A percentile compares a stretch with the other conserved stretches of the same genome.
These are phyloP conservation scores for Mycena rebaudengoi DNA, from an alignment of 768 basidiomycete genomes.

Conservation along the genomic window DNA sequence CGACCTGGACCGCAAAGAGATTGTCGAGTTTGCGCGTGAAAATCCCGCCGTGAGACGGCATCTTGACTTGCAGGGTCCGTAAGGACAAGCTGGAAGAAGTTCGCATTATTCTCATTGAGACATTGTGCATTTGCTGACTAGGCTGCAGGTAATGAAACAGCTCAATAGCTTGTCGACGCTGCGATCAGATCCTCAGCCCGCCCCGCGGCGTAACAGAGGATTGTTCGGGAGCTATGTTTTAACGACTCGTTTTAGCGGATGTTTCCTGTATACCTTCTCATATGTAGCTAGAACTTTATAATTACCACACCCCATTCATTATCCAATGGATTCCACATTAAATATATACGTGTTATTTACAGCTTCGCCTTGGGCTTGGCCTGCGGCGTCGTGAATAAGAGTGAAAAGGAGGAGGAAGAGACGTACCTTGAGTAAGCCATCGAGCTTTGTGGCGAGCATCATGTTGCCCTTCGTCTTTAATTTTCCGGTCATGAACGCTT, in stretches of 20 bases:
- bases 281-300: slow-evolving; percentile 22
- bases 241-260: slow-evolving; percentile 26
- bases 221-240: slow-evolving; percentile 84
- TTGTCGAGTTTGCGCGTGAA: slow-evolving; percentile 92
- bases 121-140: background rate
- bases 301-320: slow-evolving; percentile 22
- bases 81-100: slow-evolving; percentile 98
- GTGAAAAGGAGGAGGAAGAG: background rate
- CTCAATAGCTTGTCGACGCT: slow-evolving; percentile 91
- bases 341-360: slow-evolving; percentile 30
- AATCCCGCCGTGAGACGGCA: slow-evolving; percentile 90
- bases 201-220: slow-evolving; percentile 77
- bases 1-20: slow-evolving; percentile 91
- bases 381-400: slow-evolving; percentile 30
- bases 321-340: slow-evolving; percentile 3
- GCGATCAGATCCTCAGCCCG: slow-evolving; percentile 81
- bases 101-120: slow-evolving; percentile 10
- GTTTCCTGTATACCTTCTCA: background rate
- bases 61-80: slow-evolving; percentile 92
- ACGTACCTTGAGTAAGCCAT: slow-evolving; percentile 78
- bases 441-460: slow-evolving; percentile 94
- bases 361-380: slow-evolving; percentile 60
- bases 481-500: slow-evolving; percentile 95
- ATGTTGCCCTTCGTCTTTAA: slow-evolving; percentile 93
- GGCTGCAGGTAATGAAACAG: slow-evolving; percentile 87